phyloP scores from a whole-genome alignment of 176 grass and related monocot species.

The Paspalum vaginatum region DNA sequence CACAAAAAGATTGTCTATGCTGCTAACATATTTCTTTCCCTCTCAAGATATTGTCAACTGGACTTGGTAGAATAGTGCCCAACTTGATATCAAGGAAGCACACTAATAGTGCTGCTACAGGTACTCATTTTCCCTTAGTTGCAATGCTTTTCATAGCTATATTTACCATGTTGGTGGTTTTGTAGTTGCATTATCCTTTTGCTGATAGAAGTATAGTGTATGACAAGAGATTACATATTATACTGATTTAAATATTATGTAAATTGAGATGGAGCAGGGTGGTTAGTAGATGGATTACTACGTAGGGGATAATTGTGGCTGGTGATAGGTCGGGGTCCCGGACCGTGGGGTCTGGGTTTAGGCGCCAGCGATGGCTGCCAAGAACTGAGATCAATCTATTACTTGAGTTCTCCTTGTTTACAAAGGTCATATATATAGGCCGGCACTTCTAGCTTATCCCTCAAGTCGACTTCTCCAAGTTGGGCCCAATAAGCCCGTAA shows the following conservation, averaged over 20 bases:
- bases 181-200: not conserved
- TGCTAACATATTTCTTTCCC: conserved; percentile 21
- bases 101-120: conserved; percentile 90
- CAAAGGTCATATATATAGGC: too few relatives aligned
- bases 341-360: too few relatives aligned
- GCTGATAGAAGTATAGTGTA: not conserved
- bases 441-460: too few relatives aligned
- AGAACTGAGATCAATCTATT: too few relatives aligned
- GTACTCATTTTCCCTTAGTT: conserved; percentile 36
- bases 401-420: too few relatives aligned
- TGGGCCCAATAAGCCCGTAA: too few relatives aligned
- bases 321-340: too few relatives aligned
- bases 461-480: too few relatives aligned
- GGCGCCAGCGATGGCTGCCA: too few relatives aligned
- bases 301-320: too few relatives aligned
- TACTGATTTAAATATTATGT: not conserved
- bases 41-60: conserved; percentile 74
- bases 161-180: not conserved
- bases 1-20: not conserved
- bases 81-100: conserved; percentile 94
- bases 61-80: conserved; percentile 83
- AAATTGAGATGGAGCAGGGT: too few relatives aligned
- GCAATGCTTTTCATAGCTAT: not conserved
- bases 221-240: not conserved
- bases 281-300: too few relatives aligned